Conservation (phyloP, 2,329 filamentous ascomycete genomes). For the Aspergillus versicolor region DNA sequence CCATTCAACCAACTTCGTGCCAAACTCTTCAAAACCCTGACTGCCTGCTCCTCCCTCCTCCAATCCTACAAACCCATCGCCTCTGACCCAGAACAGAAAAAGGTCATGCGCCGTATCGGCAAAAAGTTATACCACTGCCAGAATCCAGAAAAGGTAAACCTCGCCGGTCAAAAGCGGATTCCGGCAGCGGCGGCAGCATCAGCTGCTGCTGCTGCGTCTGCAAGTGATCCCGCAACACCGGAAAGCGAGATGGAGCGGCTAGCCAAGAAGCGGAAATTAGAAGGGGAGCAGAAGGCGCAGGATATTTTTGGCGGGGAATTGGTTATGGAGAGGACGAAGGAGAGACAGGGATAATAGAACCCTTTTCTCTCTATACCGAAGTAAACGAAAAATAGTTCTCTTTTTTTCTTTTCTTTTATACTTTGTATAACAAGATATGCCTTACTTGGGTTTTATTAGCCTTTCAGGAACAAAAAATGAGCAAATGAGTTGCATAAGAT, state of each 20-base stretch:
- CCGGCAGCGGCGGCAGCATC: conserved; percentile 32
- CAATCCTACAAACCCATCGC: conserved; percentile 39
- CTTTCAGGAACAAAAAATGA: no score
- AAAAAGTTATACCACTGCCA: conserved; percentile 52
- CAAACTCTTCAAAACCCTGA: conserved; percentile 39
- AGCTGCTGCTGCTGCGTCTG: conserved; percentile 11
- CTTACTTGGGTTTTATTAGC: no score
- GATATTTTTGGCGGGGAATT: conserved; percentile 41
- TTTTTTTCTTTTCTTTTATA: no score
- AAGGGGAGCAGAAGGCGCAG: conserved; percentile 30
- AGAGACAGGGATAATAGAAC: conserved; percentile 4
- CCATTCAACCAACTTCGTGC: conserved; percentile 33
- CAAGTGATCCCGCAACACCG: conserved; percentile 27
- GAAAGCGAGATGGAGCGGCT: conserved; percentile 38
- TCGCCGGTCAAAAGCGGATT: conserved; percentile 44
- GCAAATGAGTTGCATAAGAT: no score
- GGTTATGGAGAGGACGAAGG: conserved; percentile 33
- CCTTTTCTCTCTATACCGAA: no score
- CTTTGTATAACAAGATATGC: no score
- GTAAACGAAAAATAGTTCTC: no score
- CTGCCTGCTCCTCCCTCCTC: conserved; percentile 40
- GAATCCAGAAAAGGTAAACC: conserved; percentile 48
- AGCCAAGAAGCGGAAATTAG: conserved; percentile 42
- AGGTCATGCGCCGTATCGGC: conserved; percentile 46
- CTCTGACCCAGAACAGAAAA: conserved; percentile 41